Evolutionary conservation across 1,284 basidiomycete genomes (phyloP), one percentile per base, ranked within the genome.

Genomic region (Tilletia caries): DNA sequence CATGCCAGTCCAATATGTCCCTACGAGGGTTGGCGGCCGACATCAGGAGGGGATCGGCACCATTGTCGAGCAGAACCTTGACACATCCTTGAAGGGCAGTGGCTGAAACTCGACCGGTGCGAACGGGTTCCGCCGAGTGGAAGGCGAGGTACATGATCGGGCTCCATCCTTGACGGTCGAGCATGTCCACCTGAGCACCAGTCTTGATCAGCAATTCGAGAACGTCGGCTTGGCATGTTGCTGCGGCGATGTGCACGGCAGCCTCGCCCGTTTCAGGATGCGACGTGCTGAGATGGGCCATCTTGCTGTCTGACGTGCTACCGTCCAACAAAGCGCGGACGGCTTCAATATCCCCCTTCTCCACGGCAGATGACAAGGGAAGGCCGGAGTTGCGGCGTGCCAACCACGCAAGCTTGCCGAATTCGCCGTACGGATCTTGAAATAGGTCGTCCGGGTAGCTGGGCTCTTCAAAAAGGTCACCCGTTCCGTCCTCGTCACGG

Each of bases 91-190:
- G 5, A 27, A 60, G 5, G 25, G 23, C 58, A 8, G 18, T 27
- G 33, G 25, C 27, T 27, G 58, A 34, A 3, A 60, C 27, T 18
- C 58, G 58, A 20, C 58, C 58, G 33, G 58, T 60, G 8, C 58
- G 58, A 10, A 10, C 3, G 5, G 58, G 58, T 20, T 60, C 58
- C 5, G 58, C 58, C 3, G 58, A 60, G 20, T 10, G 23, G n/a
- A 20, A 60, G 10, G 58, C 58, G 33, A 60, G 58, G 58, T 60
- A 60, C 58, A 60, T 60, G 58, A 60, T 29, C 10, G 58, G 58
- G 4, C n/a, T 10, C 58, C 58, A 60, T 18, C 58, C 58, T 60
- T 60, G 58, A 12, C 4, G 23, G 27, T 60, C 58, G 20, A 34
- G 10, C 3, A 5, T 27, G 58, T 60, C 27, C 12, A 27, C 8